Percentiles rank a stretch among this genome's conserved stretches.
Conservation (phyloP, 345 rosid species). For the Cardamine chenopodiifolia region DNA sequence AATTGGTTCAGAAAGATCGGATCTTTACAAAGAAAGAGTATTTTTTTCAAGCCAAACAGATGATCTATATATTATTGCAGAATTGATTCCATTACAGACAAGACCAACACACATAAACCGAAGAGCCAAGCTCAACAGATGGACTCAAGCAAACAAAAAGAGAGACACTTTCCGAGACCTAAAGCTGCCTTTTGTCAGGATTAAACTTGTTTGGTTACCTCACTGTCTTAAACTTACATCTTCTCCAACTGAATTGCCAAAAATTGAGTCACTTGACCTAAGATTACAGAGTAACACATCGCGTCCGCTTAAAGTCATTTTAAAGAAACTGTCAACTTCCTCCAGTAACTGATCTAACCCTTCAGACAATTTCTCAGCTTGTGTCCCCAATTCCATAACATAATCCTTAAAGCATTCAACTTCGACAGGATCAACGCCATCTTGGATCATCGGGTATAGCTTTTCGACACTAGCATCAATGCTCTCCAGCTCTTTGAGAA, state of each 20-base stretch:
- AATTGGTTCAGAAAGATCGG: neutral
- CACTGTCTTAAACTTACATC: constrained; percentile 38
- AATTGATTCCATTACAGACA: constrained; percentile 35
- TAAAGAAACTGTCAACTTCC: constrained; percentile 79
- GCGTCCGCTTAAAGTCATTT: constrained; percentile 70
- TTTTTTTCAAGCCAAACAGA: constrained; percentile 25
- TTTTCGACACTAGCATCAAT: constrained; percentile 63
- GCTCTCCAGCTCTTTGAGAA: constrained; percentile 64
- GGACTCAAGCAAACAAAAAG: constrained; percentile 31
- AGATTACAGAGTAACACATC: constrained; percentile 86
- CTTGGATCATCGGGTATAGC: constrained; percentile 65
- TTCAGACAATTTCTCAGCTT: constrained; percentile 59
- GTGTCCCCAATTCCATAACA: constrained; percentile 47
- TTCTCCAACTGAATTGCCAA: constrained; percentile 42
- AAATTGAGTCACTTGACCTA: constrained; percentile 48
- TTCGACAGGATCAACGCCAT: constrained; percentile 48
- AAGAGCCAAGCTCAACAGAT: constrained; percentile 34
- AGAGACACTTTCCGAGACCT: constrained; percentile 20
- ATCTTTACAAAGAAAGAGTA: constrained; percentile 16
- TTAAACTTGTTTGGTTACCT: constrained; percentile 22
- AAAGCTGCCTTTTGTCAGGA: constrained; percentile 8
- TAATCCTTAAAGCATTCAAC: constrained; percentile 44
- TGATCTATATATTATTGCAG: constrained; percentile 12
- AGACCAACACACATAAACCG: constrained; percentile 27
- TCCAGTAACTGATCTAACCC: constrained; percentile 70